These are phyloP conservation scores for Taphrina pruni DNA, from an alignment of 1,139 yeast species.

Conservation along the genomic window DNA sequence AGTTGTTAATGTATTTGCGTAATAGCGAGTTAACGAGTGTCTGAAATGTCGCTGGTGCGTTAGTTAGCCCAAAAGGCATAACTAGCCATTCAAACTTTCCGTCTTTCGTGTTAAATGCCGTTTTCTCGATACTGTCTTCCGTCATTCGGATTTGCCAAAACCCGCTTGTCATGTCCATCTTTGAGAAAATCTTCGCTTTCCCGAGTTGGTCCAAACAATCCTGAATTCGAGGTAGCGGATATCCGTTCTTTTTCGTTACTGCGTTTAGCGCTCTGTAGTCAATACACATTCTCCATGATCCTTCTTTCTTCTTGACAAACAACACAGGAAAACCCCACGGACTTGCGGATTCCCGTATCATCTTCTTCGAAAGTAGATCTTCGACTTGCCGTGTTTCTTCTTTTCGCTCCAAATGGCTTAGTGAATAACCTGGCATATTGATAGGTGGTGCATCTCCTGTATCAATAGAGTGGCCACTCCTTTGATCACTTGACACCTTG, in stretches of 20 bases:
- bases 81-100: constrained; percentile 39
- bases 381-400: background rate
- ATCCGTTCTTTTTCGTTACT: constrained; percentile 23
- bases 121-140: constrained; percentile 50
- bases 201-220: constrained; percentile 6
- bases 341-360: constrained; percentile 11
- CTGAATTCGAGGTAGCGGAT: constrained; percentile 28
- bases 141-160: constrained; percentile 47
- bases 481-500: background rate
- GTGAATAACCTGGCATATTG: background rate
- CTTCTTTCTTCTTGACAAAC: constrained; percentile 35
- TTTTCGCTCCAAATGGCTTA: background rate
- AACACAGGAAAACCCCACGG: constrained; percentile 27
- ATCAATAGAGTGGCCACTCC: background rate
- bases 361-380: constrained; percentile 14
- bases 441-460: background rate
- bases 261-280: constrained; percentile 27
- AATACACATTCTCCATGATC: constrained; percentile 21
- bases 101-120: constrained; percentile 35
- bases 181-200: constrained; percentile 16
- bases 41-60: constrained; percentile 45
- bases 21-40: constrained; percentile 44
- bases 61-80: constrained; percentile 45
- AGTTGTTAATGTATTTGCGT: constrained; percentile 38
- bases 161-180: constrained; percentile 47